Conservation (phyloP, 768 basidiomycete genomes). For the Pleurotus citrinopileatus region DNA sequence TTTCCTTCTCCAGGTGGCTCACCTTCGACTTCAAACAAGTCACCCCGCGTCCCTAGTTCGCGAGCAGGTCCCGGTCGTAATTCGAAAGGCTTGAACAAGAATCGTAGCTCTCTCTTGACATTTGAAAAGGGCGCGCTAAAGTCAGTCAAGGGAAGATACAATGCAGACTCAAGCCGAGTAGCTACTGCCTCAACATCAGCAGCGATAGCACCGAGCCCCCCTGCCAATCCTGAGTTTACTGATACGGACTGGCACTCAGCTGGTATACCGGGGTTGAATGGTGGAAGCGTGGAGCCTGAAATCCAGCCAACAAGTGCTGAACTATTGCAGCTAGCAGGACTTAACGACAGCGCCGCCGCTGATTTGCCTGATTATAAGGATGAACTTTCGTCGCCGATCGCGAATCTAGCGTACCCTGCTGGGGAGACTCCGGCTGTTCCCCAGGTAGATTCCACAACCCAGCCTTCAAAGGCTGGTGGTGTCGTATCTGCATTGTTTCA, state of each 20-base stretch:
- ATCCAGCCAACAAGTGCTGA: conserved; percentile 38
- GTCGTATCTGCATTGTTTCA: not conserved
- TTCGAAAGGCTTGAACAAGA: conserved; percentile 40
- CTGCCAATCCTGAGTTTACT: not conserved
- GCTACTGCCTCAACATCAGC: conserved; percentile 14
- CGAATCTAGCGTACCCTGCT: conserved; percentile 3
- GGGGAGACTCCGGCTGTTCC: conserved; percentile 16
- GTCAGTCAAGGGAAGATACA: conserved; percentile 46
- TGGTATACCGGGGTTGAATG: conserved; percentile 3
- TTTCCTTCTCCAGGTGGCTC: conserved; percentile 1
- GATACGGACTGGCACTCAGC: not conserved
- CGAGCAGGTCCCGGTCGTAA: conserved; percentile 53
- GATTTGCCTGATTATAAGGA: conserved; percentile 54
- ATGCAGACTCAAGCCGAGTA: conserved; percentile 9
- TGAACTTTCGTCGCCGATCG: conserved; percentile 7
- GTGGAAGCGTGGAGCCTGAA: conserved; percentile 1
- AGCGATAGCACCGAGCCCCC: not conserved
- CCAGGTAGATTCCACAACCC: conserved; percentile 13
- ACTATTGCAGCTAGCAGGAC: conserved; percentile 49
- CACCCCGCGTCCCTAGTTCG: conserved; percentile 12
- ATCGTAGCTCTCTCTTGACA: conserved; percentile 52
- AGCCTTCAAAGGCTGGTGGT: not conserved
- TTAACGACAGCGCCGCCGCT: conserved; percentile 32
- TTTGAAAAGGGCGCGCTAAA: conserved; percentile 49
- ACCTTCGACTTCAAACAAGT: not conserved